Percentiles rank a stretch among this genome's conserved stretches.
Evolutionary conservation across 257 asterid genomes (phyloP).

Genomic region (Handroanthus guayacan): DNA sequence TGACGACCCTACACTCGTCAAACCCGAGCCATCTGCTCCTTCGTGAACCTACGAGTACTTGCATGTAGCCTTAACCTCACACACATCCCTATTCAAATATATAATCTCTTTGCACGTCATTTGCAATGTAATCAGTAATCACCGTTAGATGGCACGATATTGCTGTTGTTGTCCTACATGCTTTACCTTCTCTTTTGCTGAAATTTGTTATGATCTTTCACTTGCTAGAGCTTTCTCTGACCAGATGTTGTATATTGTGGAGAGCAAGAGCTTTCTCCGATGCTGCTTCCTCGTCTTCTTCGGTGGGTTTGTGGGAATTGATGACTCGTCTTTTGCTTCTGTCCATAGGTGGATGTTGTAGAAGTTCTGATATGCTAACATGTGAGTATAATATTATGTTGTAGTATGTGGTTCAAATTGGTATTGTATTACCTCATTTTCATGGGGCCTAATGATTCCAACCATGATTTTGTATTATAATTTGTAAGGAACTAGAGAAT

Average conservation of each 20-base stretch:
- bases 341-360: conserved; percentile 11
- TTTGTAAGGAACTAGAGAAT: background rate
- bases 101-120: conserved; percentile 29
- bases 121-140: conserved; percentile 49
- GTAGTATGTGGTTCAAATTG: conserved; percentile 24
- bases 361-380: conserved; percentile 13
- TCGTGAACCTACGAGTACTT: conserved; percentile 43
- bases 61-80: conserved; percentile 41
- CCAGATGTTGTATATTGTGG: conserved; percentile 24
- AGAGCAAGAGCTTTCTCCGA: conserved; percentile 42
- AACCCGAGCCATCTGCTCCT: conserved; percentile 72
- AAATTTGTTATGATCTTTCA: background rate
- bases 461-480: conserved; percentile 36
- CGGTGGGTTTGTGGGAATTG: conserved; percentile 33
- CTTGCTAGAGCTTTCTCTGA: conserved; percentile 20
- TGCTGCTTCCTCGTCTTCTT: conserved; percentile 35
- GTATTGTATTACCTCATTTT: conserved; percentile 14
- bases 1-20: conserved; percentile 55
- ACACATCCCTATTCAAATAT: conserved; percentile 35
- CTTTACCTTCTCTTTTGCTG: conserved; percentile 18
- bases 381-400: background rate
- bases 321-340: conserved; percentile 28
- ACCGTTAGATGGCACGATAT: conserved; percentile 47
- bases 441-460: conserved; percentile 27
- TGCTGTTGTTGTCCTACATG: conserved; percentile 34